Evolutionary conservation across 176 grass and related monocot species (phyloP).

Genomic region (Triticum aestivum): DNA sequence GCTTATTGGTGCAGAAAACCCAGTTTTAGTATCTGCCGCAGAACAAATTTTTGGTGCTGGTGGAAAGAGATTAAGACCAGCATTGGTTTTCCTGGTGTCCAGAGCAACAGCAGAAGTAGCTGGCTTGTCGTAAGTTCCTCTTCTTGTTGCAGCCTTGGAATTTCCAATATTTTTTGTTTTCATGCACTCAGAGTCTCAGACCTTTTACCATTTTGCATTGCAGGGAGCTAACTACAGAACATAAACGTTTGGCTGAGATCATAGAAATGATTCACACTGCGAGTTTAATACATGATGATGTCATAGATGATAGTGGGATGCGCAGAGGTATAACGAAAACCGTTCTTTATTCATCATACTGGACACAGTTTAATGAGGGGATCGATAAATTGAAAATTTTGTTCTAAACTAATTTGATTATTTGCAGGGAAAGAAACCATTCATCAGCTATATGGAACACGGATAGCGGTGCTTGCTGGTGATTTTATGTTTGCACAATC

Average conservation of each 20-base stretch:
- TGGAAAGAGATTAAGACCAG: conserved; percentile 90
- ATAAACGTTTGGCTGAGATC: conserved; percentile 86
- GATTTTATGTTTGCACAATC: conserved; percentile 99
- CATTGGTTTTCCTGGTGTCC: conserved; percentile 96
- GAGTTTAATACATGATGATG: conserved; percentile 98
- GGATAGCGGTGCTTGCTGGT: conserved; percentile 84
- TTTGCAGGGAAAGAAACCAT: conserved; percentile 82
- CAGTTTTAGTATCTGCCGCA: conserved; percentile 80
- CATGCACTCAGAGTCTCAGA: not conserved
- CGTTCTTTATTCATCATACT: not conserved
- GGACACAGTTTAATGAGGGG: not conserved
- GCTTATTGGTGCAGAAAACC: conserved; percentile 96
- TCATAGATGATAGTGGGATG: conserved; percentile 90
- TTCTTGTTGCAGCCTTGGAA: not conserved
- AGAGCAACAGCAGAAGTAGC: conserved; percentile 77
- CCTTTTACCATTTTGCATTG: conserved; percentile 9
- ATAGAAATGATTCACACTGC: conserved; percentile 99
- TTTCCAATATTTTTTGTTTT: not conserved
- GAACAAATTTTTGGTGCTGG: conserved; percentile 98
- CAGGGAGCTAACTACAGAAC: conserved; percentile 84
- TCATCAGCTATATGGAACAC: conserved; percentile 85
- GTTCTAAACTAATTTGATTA: conserved; percentile 8
- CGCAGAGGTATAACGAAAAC: conserved; percentile 60
- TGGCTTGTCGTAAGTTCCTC: conserved; percentile 67
- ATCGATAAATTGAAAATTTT: not conserved